A percentile compares a stretch with the other conserved stretches of the same genome.
Conservation (phyloP, 169 alveolate species). For the Neospora caninum region DNA sequence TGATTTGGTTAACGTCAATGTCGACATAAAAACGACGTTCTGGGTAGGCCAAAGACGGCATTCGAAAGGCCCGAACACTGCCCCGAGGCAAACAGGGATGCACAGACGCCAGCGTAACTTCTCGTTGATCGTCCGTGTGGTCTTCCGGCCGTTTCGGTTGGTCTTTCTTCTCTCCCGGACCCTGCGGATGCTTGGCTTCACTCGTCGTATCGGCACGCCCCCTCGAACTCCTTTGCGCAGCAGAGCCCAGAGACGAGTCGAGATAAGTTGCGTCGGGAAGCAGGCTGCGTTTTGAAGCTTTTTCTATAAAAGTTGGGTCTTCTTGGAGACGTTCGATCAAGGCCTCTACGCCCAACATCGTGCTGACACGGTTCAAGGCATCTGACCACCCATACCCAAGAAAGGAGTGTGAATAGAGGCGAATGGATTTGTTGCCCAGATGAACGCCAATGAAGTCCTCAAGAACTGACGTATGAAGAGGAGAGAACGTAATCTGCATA, state of each 20-base stretch:
- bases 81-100: slow-evolving; percentile 52
- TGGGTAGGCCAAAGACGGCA: slow-evolving; percentile 40
- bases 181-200: neutral
- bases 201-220: neutral
- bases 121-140: neutral
- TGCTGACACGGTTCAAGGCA: slow-evolving; percentile 17
- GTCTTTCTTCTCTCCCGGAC: neutral
- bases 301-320: neutral
- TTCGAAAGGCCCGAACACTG: neutral
- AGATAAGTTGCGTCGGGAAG: neutral
- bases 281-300: neutral
- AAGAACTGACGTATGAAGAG: slow-evolving; percentile 40
- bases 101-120: neutral
- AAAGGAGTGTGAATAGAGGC: slow-evolving; percentile 62
- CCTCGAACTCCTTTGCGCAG: neutral
- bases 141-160: neutral
- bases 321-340: neutral
- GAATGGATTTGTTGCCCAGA: slow-evolving; percentile 36
- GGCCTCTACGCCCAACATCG: neutral
- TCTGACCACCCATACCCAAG: slow-evolving; percentile 64
- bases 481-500: slow-evolving; percentile 68
- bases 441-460: slow-evolving; percentile 44
- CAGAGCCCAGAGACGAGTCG: neutral
- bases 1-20: neutral
- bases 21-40: slow-evolving; percentile 38